These are phyloP conservation scores for Tulasnella sp. DNA, from an alignment of 768 basidiomycete genomes.

Conservation along the genomic window DNA sequence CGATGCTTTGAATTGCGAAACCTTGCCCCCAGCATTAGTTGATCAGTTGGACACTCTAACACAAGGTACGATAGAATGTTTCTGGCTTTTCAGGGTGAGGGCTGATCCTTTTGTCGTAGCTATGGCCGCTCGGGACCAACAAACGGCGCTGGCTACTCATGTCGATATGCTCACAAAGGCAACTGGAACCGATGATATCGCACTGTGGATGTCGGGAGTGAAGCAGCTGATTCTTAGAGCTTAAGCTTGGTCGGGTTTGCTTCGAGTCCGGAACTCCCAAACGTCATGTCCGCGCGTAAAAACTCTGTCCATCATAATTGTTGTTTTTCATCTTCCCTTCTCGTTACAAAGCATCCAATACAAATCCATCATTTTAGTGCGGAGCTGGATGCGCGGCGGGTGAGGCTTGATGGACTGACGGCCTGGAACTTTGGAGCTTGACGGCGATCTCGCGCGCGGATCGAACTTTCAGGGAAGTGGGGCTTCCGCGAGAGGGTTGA, in stretches of 20 bases:
- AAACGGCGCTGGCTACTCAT: conserved; percentile 74
- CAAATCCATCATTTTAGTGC: neutral
- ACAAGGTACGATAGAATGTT: conserved; percentile 50
- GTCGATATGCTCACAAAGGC: conserved; percentile 78
- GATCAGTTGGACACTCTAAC: conserved; percentile 68
- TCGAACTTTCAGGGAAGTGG: neutral
- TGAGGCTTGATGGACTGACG: neutral
- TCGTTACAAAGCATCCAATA: neutral
- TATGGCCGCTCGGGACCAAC: conserved; percentile 73
- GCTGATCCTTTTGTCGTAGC: conserved; percentile 46
- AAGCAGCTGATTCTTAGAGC: conserved; percentile 65
- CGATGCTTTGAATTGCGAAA: conserved; percentile 88
- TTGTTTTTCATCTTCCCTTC: neutral
- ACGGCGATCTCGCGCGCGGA: conserved; percentile 1
- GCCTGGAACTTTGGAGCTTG: neutral
- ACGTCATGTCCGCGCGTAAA: neutral
- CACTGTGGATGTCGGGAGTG: conserved; percentile 80
- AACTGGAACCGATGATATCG: conserved; percentile 77
- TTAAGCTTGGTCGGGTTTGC: neutral
- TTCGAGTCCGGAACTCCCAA: neutral
- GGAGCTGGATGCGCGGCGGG: neutral
- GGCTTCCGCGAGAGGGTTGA: neutral
- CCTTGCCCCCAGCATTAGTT: conserved; percentile 63
- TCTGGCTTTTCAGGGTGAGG: neutral
- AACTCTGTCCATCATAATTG: neutral